Conservation (phyloP, 208 protist species). For the Acanthamoeba polyphaga region DNA sequence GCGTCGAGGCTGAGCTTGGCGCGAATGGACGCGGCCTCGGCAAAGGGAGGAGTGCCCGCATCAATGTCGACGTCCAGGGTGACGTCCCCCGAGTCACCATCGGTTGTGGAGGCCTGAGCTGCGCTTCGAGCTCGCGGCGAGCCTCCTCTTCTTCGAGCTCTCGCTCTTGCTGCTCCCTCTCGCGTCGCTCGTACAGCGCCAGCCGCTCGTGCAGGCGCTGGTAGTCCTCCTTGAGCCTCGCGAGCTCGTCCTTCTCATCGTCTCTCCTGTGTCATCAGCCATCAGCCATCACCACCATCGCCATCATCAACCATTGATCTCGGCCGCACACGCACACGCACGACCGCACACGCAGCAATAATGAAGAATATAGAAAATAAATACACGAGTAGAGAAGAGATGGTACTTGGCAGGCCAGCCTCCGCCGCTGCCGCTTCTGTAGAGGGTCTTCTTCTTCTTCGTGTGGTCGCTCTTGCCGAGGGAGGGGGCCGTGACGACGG, state of each 20-base stretch:
- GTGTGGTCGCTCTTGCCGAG: not conserved
- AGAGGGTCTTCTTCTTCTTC: not conserved
- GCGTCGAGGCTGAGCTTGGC: not conserved
- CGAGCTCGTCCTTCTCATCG: not conserved
- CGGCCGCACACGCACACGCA: too few relatives aligned
- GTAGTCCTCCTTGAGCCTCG: conserved; percentile 27
- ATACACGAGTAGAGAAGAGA: too few relatives aligned
- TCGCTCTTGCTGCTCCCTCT: not conserved
- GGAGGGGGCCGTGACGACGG: not conserved
- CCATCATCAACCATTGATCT: not conserved
- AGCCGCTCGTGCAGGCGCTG: not conserved
- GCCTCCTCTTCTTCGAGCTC: conserved; percentile 1
- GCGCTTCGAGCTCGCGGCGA: not conserved
- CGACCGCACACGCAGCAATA: too few relatives aligned
- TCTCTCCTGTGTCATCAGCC: not conserved
- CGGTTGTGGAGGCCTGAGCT: not conserved
- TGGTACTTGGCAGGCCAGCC: too few relatives aligned
- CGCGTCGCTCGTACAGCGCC: not conserved
- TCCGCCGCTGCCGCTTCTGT: not conserved
- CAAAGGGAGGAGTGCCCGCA: not conserved
- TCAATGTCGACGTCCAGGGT: not conserved
- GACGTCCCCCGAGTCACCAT: not conserved
- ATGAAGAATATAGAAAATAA: not conserved
- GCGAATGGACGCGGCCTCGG: not conserved
- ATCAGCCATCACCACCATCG: not conserved